These are phyloP conservation scores for Exophiala bonariae DNA, from an alignment of 2,329 filamentous ascomycete genomes.

Conservation along the genomic window DNA sequence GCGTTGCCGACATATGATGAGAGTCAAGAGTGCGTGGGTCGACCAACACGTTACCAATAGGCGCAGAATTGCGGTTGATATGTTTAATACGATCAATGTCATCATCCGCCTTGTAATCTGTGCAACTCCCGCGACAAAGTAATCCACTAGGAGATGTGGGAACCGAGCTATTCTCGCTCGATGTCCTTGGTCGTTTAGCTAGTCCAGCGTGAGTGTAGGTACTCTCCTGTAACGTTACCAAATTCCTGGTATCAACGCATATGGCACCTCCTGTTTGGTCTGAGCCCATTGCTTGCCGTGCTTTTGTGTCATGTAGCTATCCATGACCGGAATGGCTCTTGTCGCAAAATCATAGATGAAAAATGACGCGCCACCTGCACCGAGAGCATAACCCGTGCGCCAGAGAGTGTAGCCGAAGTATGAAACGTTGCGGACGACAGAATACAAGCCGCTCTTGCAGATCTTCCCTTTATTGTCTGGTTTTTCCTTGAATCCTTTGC, in stretches of 20 bases:
- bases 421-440: conserved; percentile 54
- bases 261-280: conserved; percentile 40
- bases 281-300: conserved; percentile 41
- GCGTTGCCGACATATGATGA: conserved; percentile 22
- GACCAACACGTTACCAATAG: conserved; percentile 3
- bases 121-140: too few species aligned
- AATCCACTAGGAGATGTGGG: too few species aligned
- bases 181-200: too few species aligned
- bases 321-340: conserved; percentile 48
- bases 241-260: conserved; percentile 39
- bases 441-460: conserved; percentile 52
- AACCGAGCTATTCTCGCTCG: too few species aligned
- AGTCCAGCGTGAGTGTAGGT: too few species aligned
- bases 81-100: background rate
- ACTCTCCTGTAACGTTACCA: too few species aligned
- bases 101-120: background rate
- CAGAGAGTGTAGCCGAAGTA: conserved; percentile 56
- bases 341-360: conserved; percentile 48
- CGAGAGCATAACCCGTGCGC: conserved; percentile 51
- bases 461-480: conserved; percentile 54
- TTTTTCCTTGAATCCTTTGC: conserved; percentile 53
- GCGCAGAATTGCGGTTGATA: background rate
- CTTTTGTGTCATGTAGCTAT: conserved; percentile 49
- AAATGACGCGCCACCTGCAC: conserved; percentile 46
- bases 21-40: conserved; percentile 18